Base-by-base conservation (phyloP, 331 rosid species). In the Rhamnella rubrinervis region DNA sequence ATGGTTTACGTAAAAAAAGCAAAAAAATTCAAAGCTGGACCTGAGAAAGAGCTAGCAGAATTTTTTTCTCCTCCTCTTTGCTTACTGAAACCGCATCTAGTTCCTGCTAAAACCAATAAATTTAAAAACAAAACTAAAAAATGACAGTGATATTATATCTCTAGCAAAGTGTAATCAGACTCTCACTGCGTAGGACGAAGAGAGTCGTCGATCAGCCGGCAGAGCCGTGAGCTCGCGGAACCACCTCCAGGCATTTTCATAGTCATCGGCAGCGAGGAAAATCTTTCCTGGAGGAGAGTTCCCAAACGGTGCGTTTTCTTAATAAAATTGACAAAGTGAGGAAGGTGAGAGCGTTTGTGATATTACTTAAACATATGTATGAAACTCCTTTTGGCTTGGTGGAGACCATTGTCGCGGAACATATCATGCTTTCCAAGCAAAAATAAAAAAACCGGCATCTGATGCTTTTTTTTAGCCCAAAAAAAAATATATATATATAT, bases 31-130 rank as follows among this genome's bases (percentile, higher is more conserved):
- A 79, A 23, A 59, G 53, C 61, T 11, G 73, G 83, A 92, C 91
- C 90, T 82, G 63, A 69, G 98, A 93, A 58, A 86, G 92, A 68
- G 83, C 80, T 20, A 90, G 63, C 12, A 93, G 89, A 71, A 93
- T 76, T 60, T 81, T 77, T 31, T 80, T 82, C 64, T 88, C 96
- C 72, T 78, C 74, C 82, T 87, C 87, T 77, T 77, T 76, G 76
- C 59, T 60, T 12, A 67, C 63, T 37, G 81, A 72, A 76, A 67
- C 61, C 47, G 40, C 76, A 6, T 73, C 79, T 17, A 77, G 56
- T 66, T 83, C 87, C 96, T 92, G 82, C 82, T 46, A 66, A 74
- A 65, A 20, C 38, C 47, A 59, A 31, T 17, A 25, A 65, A 28
- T 9, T 37, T 17, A 68, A 56, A 41, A 67, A 41, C 21, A 44